Conservation (phyloP, 2,329 filamentous ascomycete species). For the Botrytis cinerea region DNA sequence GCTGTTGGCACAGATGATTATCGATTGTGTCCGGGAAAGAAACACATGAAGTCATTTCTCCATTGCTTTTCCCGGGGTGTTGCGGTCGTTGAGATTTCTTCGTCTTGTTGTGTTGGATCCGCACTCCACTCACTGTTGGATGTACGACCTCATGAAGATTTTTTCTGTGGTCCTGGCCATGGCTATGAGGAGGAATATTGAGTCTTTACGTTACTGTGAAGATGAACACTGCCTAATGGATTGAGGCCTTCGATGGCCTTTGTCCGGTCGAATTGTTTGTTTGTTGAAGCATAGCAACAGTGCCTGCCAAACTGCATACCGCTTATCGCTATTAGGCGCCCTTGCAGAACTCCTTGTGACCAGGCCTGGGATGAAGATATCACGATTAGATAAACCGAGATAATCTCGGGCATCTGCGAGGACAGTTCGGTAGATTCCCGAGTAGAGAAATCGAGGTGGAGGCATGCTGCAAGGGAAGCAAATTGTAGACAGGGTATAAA, state of each 20-base stretch:
- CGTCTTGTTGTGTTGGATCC: neutral
- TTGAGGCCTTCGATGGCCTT: neutral
- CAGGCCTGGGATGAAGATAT: constrained; percentile 11
- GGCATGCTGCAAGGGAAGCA: neutral
- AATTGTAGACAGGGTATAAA: neutral
- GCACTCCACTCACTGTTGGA: constrained; percentile 6
- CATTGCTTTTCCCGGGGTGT: neutral
- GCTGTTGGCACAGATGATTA: neutral
- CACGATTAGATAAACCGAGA: neutral
- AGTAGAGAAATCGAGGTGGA: neutral
- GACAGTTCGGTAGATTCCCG: neutral
- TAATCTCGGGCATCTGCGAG: neutral
- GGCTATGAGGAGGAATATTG: constrained; percentile 11
- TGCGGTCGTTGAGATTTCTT: neutral
- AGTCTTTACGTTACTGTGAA: neutral
- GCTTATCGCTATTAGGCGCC: constrained; percentile 13
- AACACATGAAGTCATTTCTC: neutral
- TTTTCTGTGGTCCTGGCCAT: neutral
- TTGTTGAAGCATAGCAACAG: constrained; percentile 5
- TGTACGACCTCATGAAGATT: neutral
- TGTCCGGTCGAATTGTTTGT: constrained; percentile 3
- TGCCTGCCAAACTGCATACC: neutral
- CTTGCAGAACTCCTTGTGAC: neutral
- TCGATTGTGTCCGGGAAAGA: neutral
- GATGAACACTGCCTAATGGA: constrained; percentile 10